These are phyloP conservation scores for Chimonanthus praecox DNA, from an alignment of 164 flowering plant species.

Conservation along the genomic window DNA sequence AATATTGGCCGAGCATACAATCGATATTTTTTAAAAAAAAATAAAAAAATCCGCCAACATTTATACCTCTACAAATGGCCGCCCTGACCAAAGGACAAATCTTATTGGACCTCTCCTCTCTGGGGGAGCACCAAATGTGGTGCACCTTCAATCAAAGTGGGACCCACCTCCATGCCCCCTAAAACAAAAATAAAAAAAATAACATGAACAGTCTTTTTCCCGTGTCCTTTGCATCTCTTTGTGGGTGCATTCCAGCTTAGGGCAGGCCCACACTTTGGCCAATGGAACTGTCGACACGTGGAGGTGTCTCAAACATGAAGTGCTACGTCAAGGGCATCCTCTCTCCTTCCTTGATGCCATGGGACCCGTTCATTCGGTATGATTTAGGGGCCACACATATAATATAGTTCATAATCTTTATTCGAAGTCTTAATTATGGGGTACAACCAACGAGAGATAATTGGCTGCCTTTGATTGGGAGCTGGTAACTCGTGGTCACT, in stretches of 20 bases:
- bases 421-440: no score
- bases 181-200: neutral
- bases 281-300: constrained; percentile 20
- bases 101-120: constrained; percentile 1
- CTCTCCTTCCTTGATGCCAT: neutral
- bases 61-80: no score
- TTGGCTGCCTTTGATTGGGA: no score
- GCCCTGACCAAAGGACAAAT: neutral
- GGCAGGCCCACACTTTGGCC: constrained; percentile 11
- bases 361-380: neutral
- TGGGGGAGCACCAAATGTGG: constrained; percentile 5
- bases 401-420: no score
- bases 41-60: no score
- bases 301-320: constrained; percentile 14
- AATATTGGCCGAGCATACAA: no score
- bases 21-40: no score
- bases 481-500: no score
- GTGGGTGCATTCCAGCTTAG: constrained; percentile 23
- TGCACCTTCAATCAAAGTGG: constrained; percentile 10
- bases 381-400: no score
- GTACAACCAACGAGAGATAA: no score
- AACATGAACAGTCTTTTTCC: constrained; percentile 1
- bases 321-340: neutral
- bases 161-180: constrained; percentile 2
- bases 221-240: neutral